A percentile compares a stretch with the other conserved stretches of the same genome.
phyloP scores from a whole-genome alignment of 1,284 basidiomycete species.

The Ceratobasidium sp. region DNA sequence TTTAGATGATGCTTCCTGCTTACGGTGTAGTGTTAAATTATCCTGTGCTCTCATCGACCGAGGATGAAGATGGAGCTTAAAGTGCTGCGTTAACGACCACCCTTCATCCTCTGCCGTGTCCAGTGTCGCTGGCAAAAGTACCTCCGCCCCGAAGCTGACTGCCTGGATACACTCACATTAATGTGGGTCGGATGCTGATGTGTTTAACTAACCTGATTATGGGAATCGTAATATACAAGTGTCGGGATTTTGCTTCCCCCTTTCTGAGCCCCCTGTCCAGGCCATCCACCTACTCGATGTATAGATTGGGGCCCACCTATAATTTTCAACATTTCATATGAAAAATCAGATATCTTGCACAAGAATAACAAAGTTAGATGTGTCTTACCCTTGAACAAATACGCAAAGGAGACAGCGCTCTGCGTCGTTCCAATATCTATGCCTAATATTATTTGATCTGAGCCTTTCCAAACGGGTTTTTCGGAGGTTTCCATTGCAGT shows the following conservation, averaged over 20 bases:
- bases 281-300: constrained; percentile 16
- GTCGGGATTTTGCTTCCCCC: not conserved
- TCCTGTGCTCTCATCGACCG: not conserved
- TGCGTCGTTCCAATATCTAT: constrained; percentile 24
- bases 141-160: constrained; percentile 15
- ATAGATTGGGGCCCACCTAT: not conserved
- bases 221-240: constrained; percentile 1
- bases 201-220: not conserved
- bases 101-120: not conserved
- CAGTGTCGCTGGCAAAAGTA: not conserved
- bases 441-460: not conserved
- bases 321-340: too few species aligned
- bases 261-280: not conserved
- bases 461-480: too few species aligned
- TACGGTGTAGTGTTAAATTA: not conserved
- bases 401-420: constrained; percentile 4
- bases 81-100: not conserved
- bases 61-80: constrained; percentile 29
- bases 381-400: not conserved
- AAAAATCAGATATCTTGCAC: not conserved
- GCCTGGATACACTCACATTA: not conserved
- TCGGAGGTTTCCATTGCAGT: too few species aligned
- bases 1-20: not conserved
- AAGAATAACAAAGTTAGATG: too few species aligned
- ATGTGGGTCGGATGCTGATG: not conserved